Base-by-base conservation (phyloP, 495 filamentous ascomycete species). In the Terfezia claveryi region DNA sequence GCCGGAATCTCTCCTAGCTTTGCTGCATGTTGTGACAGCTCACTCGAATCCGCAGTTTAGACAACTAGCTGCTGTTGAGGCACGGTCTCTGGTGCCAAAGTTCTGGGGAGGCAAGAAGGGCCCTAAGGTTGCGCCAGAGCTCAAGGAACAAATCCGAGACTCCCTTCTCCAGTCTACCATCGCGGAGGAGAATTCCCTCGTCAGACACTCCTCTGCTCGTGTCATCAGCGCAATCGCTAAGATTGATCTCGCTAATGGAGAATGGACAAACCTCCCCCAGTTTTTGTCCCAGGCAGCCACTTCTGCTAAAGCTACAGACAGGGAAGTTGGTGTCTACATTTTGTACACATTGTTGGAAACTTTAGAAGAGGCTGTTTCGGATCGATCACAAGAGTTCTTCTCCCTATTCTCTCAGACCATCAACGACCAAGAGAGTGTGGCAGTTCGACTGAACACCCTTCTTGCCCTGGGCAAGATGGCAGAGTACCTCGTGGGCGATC, bases 371-470 rank as follows among this genome's bases (percentile, higher is more conserved):
- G 72, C 75, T 44, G 85, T 93, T 61, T 75, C 76, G 61, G 84
- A 86, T 59, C 79, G 86, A 63, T 76, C 86, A 61, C 65, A 71
- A 49, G 80, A 84, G 58, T 76, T 96, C 37, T 84, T 96, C 62
- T 73, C 74, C 56, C 76, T 96, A 10, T 95, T 96, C 72, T 71
- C 69, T 67, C 83, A 77, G 68, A 94, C 87, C 12, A 91, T 98
- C 64, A 76, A 76, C 58, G 92, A 98, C 66, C 82, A 82, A 17
- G 82, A 94, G 70, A 94, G 85, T 68, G 74, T 80, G 55, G 81
- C 91, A 65, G 92, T 98, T 52, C 81, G 89, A 55, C 79, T 93
- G 69, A 98, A 95, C 71, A 93, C 88, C 27, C 81, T 96, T 69
- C 76, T 94, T 61, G 86, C 85, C n/a, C 76, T 95, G 56, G 85